A percentile compares a stretch with the other conserved stretches of the same genome.
These are phyloP conservation scores for Rasamsonia emersonii DNA, from an alignment of 2,329 filamentous ascomycete genomes.

Conservation along the genomic window DNA sequence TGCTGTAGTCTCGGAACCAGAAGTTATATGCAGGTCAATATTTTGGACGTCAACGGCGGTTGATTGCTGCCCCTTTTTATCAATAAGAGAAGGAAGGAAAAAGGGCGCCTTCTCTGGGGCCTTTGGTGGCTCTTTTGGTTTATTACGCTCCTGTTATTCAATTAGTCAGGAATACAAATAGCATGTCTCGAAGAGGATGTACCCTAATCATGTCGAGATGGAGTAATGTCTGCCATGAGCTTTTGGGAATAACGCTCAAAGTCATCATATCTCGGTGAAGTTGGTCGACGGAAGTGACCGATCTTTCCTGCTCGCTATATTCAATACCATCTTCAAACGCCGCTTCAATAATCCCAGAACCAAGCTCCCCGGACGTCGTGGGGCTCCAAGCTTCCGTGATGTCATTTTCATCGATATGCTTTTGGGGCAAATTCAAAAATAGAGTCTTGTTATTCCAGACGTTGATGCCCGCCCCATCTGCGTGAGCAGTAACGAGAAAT, in stretches of 20 bases:
- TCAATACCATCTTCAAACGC: slow-evolving; percentile 56
- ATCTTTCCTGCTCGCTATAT: slow-evolving; percentile 41
- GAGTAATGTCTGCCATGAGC: slow-evolving; percentile 86
- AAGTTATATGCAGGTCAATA: slow-evolving; percentile 16
- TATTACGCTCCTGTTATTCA: slow-evolving; percentile 67
- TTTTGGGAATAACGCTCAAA: slow-evolving; percentile 79
- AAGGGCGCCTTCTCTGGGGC: slow-evolving; percentile 90
- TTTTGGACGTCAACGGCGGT: slow-evolving; percentile 20
- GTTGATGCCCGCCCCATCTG: slow-evolving; percentile 76
- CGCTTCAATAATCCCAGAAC: slow-evolving; percentile 64
- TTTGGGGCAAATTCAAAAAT: slow-evolving; percentile 79
- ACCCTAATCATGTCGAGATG: slow-evolving; percentile 78
- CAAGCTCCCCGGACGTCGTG: slow-evolving; percentile 74
- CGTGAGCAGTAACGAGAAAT: slow-evolving; percentile 82
- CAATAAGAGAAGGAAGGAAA: slow-evolving; percentile 58
- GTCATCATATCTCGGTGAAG: slow-evolving; percentile 77
- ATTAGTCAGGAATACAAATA: slow-evolving; percentile 4
- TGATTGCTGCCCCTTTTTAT: slow-evolving; percentile 15
- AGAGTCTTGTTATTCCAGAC: slow-evolving; percentile 93
- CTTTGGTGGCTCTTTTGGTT: slow-evolving; percentile 85
- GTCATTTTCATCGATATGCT: slow-evolving; percentile 71
- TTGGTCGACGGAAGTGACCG: slow-evolving; percentile 59
- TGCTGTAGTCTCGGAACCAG: slow-evolving; percentile 25
- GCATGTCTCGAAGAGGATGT: slow-evolving; percentile 8
- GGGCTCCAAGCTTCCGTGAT: slow-evolving; percentile 59